Conservation (phyloP, 2,329 filamentous ascomycete species). For the Ophiostoma populinum region DNA sequence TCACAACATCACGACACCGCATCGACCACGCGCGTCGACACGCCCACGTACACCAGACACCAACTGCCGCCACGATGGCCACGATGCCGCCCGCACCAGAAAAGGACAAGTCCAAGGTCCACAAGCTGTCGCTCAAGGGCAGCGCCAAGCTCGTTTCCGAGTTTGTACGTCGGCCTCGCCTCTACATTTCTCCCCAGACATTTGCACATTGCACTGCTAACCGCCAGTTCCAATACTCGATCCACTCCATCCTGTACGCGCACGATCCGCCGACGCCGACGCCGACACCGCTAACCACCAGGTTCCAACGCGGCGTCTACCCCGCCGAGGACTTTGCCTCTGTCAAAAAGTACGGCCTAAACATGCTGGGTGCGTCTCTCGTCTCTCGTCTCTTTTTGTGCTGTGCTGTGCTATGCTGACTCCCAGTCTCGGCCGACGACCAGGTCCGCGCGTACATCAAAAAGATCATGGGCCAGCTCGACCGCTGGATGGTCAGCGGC, state of each 20-base stretch:
- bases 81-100: constrained; percentile 10
- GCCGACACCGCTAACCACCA: constrained; percentile 18
- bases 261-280: constrained; percentile 17
- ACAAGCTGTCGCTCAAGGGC: constrained; percentile 84
- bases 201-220: background rate
- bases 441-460: constrained; percentile 99
- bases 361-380: constrained; percentile 75
- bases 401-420: no score
- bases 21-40: no score
- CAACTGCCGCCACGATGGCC: background rate
- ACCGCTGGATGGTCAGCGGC: constrained; percentile 92
- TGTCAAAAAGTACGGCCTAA: constrained; percentile 98
- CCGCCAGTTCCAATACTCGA: constrained; percentile 80
- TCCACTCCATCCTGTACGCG: constrained; percentile 80
- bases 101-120: constrained; percentile 67
- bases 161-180: constrained; percentile 53
- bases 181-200: background rate
- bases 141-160: constrained; percentile 77
- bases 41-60: background rate
- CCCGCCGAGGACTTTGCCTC: constrained; percentile 93
- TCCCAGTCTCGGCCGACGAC: constrained; percentile 73
- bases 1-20: background rate
- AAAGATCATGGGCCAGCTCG: constrained; percentile 95
- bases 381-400: no score
- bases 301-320: constrained; percentile 73